A percentile compares a stretch with the other conserved stretches of the same genome.
Evolutionary conservation across 495 filamentous ascomycete species (phyloP).

Genomic region (Aspergillus wentii): DNA sequence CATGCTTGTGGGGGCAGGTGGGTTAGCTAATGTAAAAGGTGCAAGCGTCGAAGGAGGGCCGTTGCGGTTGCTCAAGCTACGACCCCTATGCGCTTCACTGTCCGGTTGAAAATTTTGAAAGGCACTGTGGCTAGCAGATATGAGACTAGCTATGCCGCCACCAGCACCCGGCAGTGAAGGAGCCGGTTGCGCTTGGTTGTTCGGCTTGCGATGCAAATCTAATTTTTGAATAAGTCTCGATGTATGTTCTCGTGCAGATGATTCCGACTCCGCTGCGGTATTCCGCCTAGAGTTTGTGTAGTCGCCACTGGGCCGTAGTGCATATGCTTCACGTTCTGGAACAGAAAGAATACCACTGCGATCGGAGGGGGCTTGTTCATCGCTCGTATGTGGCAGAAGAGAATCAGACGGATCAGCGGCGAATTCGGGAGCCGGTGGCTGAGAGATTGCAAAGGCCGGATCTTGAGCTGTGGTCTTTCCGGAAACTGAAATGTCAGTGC

Average conservation of each 20-base stretch:
- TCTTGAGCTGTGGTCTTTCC: slow-evolving; percentile 56
- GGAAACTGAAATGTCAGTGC: slow-evolving; percentile 52
- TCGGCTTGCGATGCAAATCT: slow-evolving; percentile 80
- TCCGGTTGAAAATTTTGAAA: slow-evolving; percentile 39
- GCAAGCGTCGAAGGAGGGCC: slow-evolving; percentile 64
- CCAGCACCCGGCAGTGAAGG: slow-evolving; percentile 34
- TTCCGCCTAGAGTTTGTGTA: slow-evolving; percentile 44
- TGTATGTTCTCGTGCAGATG: slow-evolving; percentile 62
- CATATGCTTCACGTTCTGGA: slow-evolving; percentile 55
- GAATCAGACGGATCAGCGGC: slow-evolving; percentile 70
- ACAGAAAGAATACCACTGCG: slow-evolving; percentile 61
- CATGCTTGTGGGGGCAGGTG: slow-evolving; percentile 80
- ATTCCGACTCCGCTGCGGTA: slow-evolving; percentile 47
- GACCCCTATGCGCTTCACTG: slow-evolving; percentile 22
- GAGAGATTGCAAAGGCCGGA: slow-evolving; percentile 88
- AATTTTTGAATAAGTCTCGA: slow-evolving; percentile 88
- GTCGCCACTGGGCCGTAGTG: slow-evolving; percentile 68
- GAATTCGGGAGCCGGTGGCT: slow-evolving; percentile 83
- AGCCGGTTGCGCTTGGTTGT: slow-evolving; percentile 38
- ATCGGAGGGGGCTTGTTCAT: slow-evolving; percentile 51
- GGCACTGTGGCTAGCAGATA: slow-evolving; percentile 78
- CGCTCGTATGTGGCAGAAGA: slow-evolving; percentile 52
- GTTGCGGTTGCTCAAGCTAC: slow-evolving; percentile 27
- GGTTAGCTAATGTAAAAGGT: slow-evolving; percentile 75
- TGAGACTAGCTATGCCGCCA: slow-evolving; percentile 81